Evolutionary conservation across 2,329 filamentous ascomycete genomes (phyloP), one percentile per base, ranked within the genome.

Genomic region (Pseudomassariella vexata): DNA sequence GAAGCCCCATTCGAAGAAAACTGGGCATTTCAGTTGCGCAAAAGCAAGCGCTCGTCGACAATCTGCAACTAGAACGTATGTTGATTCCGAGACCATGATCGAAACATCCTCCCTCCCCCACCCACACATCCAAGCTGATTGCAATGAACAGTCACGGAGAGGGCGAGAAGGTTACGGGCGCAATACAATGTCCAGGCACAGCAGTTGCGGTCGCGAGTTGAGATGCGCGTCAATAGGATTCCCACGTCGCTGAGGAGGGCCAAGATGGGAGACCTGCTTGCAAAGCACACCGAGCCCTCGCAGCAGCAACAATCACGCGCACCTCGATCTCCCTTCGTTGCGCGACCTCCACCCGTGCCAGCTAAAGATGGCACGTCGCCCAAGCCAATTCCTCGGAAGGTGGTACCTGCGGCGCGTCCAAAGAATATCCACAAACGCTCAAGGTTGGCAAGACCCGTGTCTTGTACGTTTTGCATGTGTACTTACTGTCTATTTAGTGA

Each of bases 141-240:
- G n/a, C n/a, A n/a, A n/a, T n/a, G n/a, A n/a, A n/a, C 47, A 44
- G 50, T 54, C 28, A 57, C 59, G 38, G 49, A 55, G 39, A 62
- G 53, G 46, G 53, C 86, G 40, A 78, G 90, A 47, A 88, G 90
- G 57, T 69, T 96, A 39, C 79, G 89, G 48, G 83, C 89, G 6
- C 88, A 94, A 56, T 95, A 94, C 63, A 82, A 83, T 37, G 73
- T 94, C 8, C 89, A 95, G 59, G 85, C 88, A 15, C 84, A 90
- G 56, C 85, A 85, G 41, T 72, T 96, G 23, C 77, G 84, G 39
- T 81, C 87, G 38, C 82, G 90, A 39, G 82, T 98, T 32, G 89
- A 95, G 59, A 84, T 94, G 63, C 85, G 92, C 60, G 75, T 96
- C 56, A 95, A 95, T 55, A 81, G 92, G 33, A 92, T 96, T 32